These are phyloP conservation scores for Apiospora malaysiana DNA, from an alignment of 2,329 filamentous ascomycete species.

Conservation along the genomic window DNA sequence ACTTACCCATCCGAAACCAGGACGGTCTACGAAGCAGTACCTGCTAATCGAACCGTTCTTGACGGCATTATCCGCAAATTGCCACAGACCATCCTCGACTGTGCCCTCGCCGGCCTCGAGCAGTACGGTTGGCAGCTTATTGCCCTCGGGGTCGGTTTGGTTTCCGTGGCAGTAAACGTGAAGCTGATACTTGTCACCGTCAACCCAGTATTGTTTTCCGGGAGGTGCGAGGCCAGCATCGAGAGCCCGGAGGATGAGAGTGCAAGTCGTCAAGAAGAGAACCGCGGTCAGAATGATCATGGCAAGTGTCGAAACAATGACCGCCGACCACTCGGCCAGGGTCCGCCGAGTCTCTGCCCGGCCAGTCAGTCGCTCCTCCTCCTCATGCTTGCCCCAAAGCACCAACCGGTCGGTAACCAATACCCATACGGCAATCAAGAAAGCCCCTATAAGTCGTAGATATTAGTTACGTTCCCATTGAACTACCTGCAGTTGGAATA, in stretches of 20 bases:
- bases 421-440: constrained; percentile 80
- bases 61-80: constrained; percentile 77
- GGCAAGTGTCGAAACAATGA: constrained; percentile 75
- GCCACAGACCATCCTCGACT: constrained; percentile 78
- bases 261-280: constrained; percentile 77
- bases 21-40: constrained; percentile 96
- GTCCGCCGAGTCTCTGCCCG: constrained; percentile 85
- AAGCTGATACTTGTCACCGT: constrained; percentile 82
- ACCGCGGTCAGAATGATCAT: constrained; percentile 72
- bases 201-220: constrained; percentile 80
- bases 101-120: constrained; percentile 84
- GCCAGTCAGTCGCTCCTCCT: constrained; percentile 91
- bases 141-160: constrained; percentile 59
- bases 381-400: constrained; percentile 88
- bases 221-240: constrained; percentile 77
- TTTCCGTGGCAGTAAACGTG: constrained; percentile 89
- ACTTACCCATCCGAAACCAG: constrained; percentile 78
- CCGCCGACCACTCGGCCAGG: constrained; percentile 81
- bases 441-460: constrained; percentile 59
- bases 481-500: too few relatives aligned
- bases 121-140: constrained; percentile 76
- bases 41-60: constrained; percentile 82
- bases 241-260: constrained; percentile 77
- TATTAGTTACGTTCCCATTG: not conserved
- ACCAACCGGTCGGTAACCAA: constrained; percentile 82